phyloP scores from a whole-genome alignment of 768 basidiomycete species.

The Amanita rimosa region DNA sequence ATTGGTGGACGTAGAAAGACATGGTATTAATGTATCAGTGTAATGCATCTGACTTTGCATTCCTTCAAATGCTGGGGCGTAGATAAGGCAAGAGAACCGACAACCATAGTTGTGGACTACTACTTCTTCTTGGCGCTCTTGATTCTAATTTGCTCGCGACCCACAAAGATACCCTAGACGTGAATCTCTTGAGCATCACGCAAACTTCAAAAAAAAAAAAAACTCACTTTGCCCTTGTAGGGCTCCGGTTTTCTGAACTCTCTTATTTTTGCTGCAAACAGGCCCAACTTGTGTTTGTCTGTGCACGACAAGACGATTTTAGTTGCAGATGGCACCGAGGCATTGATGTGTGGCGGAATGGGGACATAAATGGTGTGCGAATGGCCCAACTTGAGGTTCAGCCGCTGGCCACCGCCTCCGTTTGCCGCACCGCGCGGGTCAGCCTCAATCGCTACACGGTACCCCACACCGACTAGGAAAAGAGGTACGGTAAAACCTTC shows the following conservation, averaged over 20 bases:
- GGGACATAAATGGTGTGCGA: slow-evolving; percentile 80
- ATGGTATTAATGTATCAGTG: slow-evolving; percentile 2
- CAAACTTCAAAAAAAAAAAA: neutral
- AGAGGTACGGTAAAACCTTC: slow-evolving; percentile 77
- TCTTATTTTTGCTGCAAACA: slow-evolving; percentile 82
- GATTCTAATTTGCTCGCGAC: slow-evolving; percentile 84
- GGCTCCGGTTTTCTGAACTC: slow-evolving; percentile 86
- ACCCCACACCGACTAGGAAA: slow-evolving; percentile 91
- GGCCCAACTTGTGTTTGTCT: slow-evolving; percentile 80
- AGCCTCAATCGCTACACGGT: slow-evolving; percentile 77
- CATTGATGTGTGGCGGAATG: slow-evolving; percentile 73
- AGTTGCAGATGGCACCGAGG: slow-evolving; percentile 71
- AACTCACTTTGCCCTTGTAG: slow-evolving; percentile 91
- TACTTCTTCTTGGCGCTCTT: slow-evolving; percentile 96
- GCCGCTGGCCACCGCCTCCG: slow-evolving; percentile 49
- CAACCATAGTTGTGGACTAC: slow-evolving; percentile 8
- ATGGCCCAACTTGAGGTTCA: slow-evolving; percentile 90
- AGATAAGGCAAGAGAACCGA: neutral
- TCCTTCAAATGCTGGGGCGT: neutral
- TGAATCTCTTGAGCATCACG: neutral
- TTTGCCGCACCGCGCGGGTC: slow-evolving; percentile 53
- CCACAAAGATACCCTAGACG: slow-evolving; percentile 81
- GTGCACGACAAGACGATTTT: slow-evolving; percentile 75
- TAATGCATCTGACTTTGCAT: neutral
- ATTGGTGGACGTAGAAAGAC: neutral